These are phyloP conservation scores for Penicillium paxilli DNA, from an alignment of 495 filamentous ascomycete genomes.

Conservation along the genomic window DNA sequence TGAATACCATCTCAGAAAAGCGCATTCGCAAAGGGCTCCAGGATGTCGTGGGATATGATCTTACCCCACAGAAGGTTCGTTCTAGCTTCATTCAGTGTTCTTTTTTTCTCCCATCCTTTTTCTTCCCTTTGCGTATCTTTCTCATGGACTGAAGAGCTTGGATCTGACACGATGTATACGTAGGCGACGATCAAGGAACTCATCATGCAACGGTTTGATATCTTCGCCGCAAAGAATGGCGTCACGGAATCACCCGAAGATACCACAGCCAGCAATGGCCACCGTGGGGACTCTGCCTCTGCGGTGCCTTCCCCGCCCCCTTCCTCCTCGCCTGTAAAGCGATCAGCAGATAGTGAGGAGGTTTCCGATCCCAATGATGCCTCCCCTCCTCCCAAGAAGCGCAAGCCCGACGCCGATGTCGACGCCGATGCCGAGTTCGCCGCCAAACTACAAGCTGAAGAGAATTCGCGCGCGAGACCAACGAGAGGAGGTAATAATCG, in stretches of 20 bases:
- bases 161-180: neutral
- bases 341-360: constrained; percentile 49
- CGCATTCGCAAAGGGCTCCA: constrained; percentile 85
- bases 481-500: constrained; percentile 66
- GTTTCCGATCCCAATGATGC: constrained; percentile 44
- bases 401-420: constrained; percentile 50
- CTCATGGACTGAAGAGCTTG: neutral
- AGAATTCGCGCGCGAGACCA: constrained; percentile 72
- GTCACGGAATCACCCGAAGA: constrained; percentile 36
- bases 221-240: constrained; percentile 55
- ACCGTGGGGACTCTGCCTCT: constrained; percentile 33
- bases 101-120: neutral
- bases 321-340: constrained; percentile 57
- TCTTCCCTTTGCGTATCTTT: neutral
- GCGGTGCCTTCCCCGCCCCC: constrained; percentile 48
- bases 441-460: constrained; percentile 86
- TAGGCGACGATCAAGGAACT: constrained; percentile 79
- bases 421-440: constrained; percentile 86
- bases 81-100: neutral
- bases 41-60: constrained; percentile 72
- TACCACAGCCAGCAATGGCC: constrained; percentile 45
- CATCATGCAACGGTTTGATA: constrained; percentile 90
- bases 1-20: constrained; percentile 90
- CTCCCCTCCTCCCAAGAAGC: constrained; percentile 55
- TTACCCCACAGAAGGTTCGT: constrained; percentile 81